Evolutionary conservation across 208 protist genomes (phyloP).

Genomic region (Trichomonas gallinae): DNA sequence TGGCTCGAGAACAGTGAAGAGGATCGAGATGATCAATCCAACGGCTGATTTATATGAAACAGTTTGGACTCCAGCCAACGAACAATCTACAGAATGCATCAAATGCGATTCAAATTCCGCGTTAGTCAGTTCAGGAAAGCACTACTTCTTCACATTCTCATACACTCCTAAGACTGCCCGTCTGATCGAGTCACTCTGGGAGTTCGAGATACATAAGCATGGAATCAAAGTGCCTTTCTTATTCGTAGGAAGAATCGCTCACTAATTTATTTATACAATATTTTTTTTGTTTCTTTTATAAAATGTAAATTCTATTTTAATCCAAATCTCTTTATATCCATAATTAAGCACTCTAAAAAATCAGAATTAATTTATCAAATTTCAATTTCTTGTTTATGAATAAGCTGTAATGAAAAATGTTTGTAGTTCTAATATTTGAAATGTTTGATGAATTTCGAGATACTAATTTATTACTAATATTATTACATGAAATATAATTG

Average conservation of each 20-base stretch:
- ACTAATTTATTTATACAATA: neutral
- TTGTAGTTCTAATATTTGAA: too few species aligned
- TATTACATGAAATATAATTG: too few species aligned
- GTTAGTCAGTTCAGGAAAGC: neutral
- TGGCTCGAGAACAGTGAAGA: neutral
- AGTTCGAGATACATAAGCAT: slow-evolving; percentile 14
- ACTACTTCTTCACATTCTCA: neutral
- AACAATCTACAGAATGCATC: neutral
- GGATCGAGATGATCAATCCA: slow-evolving; percentile 10
- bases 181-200: neutral
- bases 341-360: too few species aligned
- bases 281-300: neutral
- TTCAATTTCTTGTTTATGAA: too few species aligned
- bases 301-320: neutral
- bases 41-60: neutral
- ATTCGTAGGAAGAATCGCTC: neutral
- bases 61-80: neutral
- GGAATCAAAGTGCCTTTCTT: neutral
- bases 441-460: neutral
- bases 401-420: too few species aligned
- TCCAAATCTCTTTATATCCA: too few species aligned
- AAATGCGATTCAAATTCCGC: neutral
- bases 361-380: too few species aligned
- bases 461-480: too few species aligned
- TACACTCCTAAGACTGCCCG: neutral